These are phyloP conservation scores for Hypoxylon sp. DNA, from an alignment of 2,329 filamentous ascomycete species.

Conservation along the genomic window DNA sequence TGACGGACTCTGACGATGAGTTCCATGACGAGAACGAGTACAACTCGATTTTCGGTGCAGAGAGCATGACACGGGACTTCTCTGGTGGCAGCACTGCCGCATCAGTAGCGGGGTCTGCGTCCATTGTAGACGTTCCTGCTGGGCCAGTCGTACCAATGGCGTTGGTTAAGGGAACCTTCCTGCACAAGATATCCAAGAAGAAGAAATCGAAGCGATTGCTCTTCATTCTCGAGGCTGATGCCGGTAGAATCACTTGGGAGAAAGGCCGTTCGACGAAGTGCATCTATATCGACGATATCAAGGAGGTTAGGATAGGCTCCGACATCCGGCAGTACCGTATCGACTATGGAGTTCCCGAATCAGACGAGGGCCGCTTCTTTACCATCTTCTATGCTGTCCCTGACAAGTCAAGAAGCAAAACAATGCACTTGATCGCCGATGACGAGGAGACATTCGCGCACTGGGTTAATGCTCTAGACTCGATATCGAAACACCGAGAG, in stretches of 20 bases:
- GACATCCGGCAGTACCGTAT: slow-evolving; percentile 92
- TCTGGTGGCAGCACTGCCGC: slow-evolving; percentile 64
- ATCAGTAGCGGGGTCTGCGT: slow-evolving; percentile 62
- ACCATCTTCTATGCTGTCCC: slow-evolving; percentile 89
- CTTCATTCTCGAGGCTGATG: slow-evolving; percentile 82
- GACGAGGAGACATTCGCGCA: slow-evolving; percentile 78
- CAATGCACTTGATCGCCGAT: slow-evolving; percentile 88
- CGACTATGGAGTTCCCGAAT: slow-evolving; percentile 80
- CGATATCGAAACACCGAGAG: slow-evolving; percentile 87
- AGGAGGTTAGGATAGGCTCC: slow-evolving; percentile 85
- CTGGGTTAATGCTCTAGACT: slow-evolving; percentile 88
- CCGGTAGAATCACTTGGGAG: slow-evolving; percentile 92
- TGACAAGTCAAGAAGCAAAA: slow-evolving; percentile 85
- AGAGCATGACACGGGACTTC: slow-evolving; percentile 63
- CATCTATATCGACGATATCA: slow-evolving; percentile 95
- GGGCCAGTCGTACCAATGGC: slow-evolving; percentile 83
- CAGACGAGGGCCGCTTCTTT: slow-evolving; percentile 82
- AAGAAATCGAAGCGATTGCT: slow-evolving; percentile 78
- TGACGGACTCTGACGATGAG: slow-evolving; percentile 72
- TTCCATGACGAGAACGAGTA: slow-evolving; percentile 67
- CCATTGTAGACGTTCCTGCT: slow-evolving; percentile 60
- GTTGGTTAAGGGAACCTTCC: slow-evolving; percentile 81
- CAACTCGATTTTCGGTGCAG: slow-evolving; percentile 59
- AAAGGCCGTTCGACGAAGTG: slow-evolving; percentile 82
- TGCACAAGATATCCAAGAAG: slow-evolving; percentile 90